These are phyloP conservation scores for Hylodesmum podocarpum DNA, from an alignment of 306 rosid genomes.

Conservation along the genomic window DNA sequence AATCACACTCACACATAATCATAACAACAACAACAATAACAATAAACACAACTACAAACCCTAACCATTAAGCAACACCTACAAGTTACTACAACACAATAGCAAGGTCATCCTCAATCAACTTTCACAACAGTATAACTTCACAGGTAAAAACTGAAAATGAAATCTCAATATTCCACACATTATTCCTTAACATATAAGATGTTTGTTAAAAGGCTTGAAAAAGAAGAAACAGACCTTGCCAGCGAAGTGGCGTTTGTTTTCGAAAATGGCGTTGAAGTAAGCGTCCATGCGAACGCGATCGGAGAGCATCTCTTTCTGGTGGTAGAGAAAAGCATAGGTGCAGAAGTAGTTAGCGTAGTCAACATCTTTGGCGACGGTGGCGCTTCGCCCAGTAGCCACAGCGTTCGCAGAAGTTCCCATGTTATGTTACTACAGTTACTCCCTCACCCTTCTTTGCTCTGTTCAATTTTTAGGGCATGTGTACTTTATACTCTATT, in stretches of 20 bases:
- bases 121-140: no score
- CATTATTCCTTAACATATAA: no score
- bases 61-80: no score
- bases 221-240: slow-evolving; percentile 44
- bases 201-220: no score
- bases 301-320: slow-evolving; percentile 98
- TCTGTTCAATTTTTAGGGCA: slow-evolving; percentile 45
- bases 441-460: neutral
- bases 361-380: slow-evolving; percentile 81
- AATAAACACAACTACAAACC: no score
- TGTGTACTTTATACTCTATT: neutral
- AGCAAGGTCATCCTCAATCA: no score
- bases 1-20: no score
- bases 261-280: slow-evolving; percentile 72
- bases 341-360: slow-evolving; percentile 92
- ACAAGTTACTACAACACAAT: no score
- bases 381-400: slow-evolving; percentile 29
- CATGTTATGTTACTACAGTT: slow-evolving; percentile 40
- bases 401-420: slow-evolving; percentile 64
- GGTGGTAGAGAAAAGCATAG: slow-evolving; percentile 89
- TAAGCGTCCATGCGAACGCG: slow-evolving; percentile 99
- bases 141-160: no score
- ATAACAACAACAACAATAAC: no score
- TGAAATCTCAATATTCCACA: no score
- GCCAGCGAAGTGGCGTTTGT: slow-evolving; percentile 81